phyloP scores from a whole-genome alignment of 108 stramenopile genomes.

The Aurantiochytrium sp. region DNA sequence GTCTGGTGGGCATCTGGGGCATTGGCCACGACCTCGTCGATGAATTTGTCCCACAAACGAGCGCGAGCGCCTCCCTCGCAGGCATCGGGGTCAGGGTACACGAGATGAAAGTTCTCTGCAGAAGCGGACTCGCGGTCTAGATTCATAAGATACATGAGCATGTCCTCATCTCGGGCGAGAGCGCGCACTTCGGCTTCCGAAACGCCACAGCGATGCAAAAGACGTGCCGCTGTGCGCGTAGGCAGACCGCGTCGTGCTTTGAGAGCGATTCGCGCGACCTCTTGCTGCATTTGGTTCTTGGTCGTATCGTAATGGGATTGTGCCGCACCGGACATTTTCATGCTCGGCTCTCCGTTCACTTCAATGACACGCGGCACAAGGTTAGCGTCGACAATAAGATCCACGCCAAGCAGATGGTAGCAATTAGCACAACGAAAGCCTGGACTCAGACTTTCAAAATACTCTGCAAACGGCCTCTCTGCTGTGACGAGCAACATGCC shows the following conservation, averaged over 20 bases:
- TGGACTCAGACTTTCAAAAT: not conserved
- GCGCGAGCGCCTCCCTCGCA: not conserved
- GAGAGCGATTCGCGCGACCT: not conserved
- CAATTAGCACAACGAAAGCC: not conserved
- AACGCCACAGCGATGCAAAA: not conserved
- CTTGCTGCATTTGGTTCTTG: constrained; percentile 1
- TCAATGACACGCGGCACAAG: constrained; percentile 1
- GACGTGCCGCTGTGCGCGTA: not conserved
- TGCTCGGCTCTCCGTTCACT: constrained; percentile 1
- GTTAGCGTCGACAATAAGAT: not conserved
- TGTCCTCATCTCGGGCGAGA: not conserved
- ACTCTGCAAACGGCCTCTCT: not conserved
- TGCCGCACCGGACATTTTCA: not conserved
- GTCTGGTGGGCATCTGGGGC: not conserved
- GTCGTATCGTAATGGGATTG: constrained; percentile 3
- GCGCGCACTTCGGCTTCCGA: not conserved
- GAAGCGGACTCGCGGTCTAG: not conserved
- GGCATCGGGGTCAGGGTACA: not conserved
- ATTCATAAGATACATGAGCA: not conserved
- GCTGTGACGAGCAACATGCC: constrained; percentile 3
- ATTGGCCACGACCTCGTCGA: not conserved
- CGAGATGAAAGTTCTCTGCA: not conserved
- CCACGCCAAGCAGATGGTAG: constrained; percentile 1
- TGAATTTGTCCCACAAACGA: not conserved
- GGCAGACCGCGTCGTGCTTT: not conserved